These are phyloP conservation scores for Adansonia grandidieri DNA, from an alignment of 441 rosid species.

Conservation along the genomic window DNA sequence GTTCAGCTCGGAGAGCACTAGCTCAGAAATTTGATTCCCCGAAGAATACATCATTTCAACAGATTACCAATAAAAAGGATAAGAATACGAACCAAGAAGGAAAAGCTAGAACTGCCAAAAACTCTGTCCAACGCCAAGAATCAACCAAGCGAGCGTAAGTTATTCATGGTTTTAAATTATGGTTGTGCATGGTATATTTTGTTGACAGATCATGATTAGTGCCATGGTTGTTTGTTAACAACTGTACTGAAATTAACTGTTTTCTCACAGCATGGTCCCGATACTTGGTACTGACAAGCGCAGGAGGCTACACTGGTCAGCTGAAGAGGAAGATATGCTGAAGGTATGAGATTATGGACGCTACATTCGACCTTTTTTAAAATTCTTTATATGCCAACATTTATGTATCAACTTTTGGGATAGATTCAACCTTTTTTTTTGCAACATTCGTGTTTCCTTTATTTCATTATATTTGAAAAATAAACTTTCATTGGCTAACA, in stretches of 20 bases:
- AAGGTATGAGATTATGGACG: conserved; percentile 38
- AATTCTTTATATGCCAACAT: background rate
- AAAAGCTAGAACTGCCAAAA: background rate
- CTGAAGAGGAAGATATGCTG: conserved; percentile 62
- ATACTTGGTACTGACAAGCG: conserved; percentile 41
- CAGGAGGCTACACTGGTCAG: conserved; percentile 50
- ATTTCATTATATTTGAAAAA: background rate
- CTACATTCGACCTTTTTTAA: background rate
- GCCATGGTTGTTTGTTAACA: background rate
- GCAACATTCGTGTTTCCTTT: conserved; percentile 13
- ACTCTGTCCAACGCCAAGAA: background rate
- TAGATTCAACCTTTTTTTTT: conserved; percentile 9
- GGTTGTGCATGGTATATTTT: background rate
- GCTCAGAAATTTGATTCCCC: conserved; percentile 21
- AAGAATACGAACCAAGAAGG: conserved; percentile 13
- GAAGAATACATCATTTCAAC: conserved; percentile 27
- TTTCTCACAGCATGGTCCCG: conserved; percentile 29
- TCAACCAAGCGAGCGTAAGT: conserved; percentile 32
- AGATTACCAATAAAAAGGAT: background rate
- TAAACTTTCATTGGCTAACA: background rate
- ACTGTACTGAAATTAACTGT: background rate
- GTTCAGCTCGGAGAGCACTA: background rate
- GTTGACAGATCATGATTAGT: background rate
- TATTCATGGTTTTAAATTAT: background rate
- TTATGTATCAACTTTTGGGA: background rate